Evolutionary conservation across 2,329 filamentous ascomycete genomes (phyloP), one percentile per base, ranked within the genome.

Genomic region (Dactylonectria estremocensis): DNA sequence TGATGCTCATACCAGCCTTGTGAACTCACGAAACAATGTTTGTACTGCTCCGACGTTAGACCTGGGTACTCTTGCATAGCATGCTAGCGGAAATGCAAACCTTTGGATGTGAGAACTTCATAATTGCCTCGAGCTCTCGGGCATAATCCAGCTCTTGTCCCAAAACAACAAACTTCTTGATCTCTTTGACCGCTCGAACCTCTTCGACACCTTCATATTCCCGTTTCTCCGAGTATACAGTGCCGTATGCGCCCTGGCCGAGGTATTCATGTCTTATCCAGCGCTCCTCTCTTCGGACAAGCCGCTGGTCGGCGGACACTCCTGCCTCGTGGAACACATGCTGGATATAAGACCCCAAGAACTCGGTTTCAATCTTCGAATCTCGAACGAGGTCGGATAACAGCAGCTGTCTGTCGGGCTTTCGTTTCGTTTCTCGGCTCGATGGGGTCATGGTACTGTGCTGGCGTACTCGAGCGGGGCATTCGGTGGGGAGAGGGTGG

Each of bases 61-160:
- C 1, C 24, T 20, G 16, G 5, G 8, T 8, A 20, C 22, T 28
- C 33, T 28, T 37, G 20, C 5, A 20, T 37, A 3, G 35, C 6
- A 14, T 9, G 2, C 10, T 2, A n/a, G 18, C 14, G 7, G 7
- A n/a, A 20, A 9, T 14, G 50, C 9, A 5, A 6, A 63, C 52
- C 16, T 33, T 50, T 28, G 50, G 33, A 14, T 63, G 50, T 1
- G 53, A 63, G 20, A 63, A 52, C 22, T 56, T 52, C 50, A 57
- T 57, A n/a, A 45, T 31, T 6, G 53, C 45, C 18, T 64, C 61
- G 16, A 64, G 18, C 20, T 64, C 61, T 16, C 35, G 33, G 3
- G 10, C 4, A 37, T 59, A 46, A 24, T 58, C 46, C 37, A 53
- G 10, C 3, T 52, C 35, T 20, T 35, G 13, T 7, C 54, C 53